Evolutionary conservation across 345 rosid species (phyloP).

Genomic region (Draba incana): DNA sequence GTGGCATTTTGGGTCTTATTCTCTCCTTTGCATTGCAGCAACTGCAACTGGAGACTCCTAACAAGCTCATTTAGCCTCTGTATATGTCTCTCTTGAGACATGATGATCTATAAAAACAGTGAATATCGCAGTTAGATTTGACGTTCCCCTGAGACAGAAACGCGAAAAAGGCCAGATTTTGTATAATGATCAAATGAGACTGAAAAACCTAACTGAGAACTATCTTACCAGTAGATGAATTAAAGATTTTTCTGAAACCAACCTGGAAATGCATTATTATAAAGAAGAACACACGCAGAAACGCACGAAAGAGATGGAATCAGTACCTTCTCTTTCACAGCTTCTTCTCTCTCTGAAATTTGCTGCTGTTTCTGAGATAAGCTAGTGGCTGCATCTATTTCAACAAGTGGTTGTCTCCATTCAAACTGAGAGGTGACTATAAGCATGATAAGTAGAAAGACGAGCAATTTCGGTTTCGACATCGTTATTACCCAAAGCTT

Average conservation of each 20-base stretch:
- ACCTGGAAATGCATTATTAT: neutral
- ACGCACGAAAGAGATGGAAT: neutral
- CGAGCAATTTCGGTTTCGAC: slow-evolving; percentile 80
- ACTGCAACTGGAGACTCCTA: slow-evolving; percentile 57
- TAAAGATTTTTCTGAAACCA: neutral
- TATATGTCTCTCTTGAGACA: slow-evolving; percentile 78
- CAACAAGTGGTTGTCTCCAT: slow-evolving; percentile 91
- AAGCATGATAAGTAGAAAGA: slow-evolving; percentile 64
- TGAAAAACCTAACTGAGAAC: slow-evolving; percentile 13
- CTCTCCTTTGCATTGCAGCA: slow-evolving; percentile 53
- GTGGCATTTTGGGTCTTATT: slow-evolving; percentile 47
- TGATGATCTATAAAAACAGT: slow-evolving; percentile 57
- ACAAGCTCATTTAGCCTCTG: slow-evolving; percentile 72
- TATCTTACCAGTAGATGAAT: neutral
- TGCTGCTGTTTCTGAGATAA: slow-evolving; percentile 59
- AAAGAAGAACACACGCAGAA: neutral
- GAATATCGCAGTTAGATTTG: slow-evolving; percentile 5
- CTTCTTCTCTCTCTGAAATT: slow-evolving; percentile 61
- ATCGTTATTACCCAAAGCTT: slow-evolving; percentile 41
- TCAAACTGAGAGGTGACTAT: slow-evolving; percentile 92
- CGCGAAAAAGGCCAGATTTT: neutral
- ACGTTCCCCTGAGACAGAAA: neutral
- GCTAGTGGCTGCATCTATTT: slow-evolving; percentile 50
- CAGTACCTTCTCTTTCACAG: slow-evolving; percentile 83
- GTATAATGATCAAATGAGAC: neutral